A percentile compares a stretch with the other conserved stretches of the same genome.
Conservation (phyloP, 2,329 filamentous ascomycete species). For the Magnaporthiopsis rhizophila region DNA sequence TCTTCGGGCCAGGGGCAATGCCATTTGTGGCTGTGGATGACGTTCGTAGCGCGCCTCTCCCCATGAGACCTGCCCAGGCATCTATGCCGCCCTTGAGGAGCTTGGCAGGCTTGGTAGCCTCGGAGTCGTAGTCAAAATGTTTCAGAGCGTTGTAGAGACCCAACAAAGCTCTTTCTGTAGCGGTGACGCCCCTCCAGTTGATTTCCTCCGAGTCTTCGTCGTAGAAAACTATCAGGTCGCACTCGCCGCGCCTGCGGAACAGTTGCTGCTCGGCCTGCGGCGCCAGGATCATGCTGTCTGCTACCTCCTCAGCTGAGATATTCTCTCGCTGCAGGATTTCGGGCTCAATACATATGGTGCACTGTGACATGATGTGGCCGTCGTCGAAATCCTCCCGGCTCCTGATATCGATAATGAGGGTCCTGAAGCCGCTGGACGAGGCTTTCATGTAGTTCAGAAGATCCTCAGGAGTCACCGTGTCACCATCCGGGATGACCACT, state of each 20-base stretch:
- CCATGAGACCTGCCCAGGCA: constrained; percentile 80
- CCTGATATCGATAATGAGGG: constrained; percentile 82
- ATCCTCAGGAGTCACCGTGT: constrained; percentile 58
- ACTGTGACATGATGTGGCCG: constrained; percentile 79
- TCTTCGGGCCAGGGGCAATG: constrained; percentile 21
- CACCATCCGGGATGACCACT: constrained; percentile 44
- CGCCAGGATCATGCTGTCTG: constrained; percentile 35
- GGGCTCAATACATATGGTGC: constrained; percentile 85
- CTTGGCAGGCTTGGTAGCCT: constrained; percentile 51
- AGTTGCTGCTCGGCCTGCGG: constrained; percentile 66
- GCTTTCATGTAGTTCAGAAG: constrained; percentile 62
- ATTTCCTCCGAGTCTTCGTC: constrained; percentile 60
- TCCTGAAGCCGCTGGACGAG: constrained; percentile 42
- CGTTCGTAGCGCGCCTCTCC: constrained; percentile 51
- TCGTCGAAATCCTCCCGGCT: constrained; percentile 72
- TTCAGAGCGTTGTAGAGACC: constrained; percentile 72
- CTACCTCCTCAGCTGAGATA: constrained; percentile 23
- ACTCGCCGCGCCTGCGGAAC: constrained; percentile 66
- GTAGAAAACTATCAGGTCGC: constrained; percentile 86
- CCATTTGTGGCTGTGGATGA: constrained; percentile 21
- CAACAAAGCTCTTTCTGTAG: constrained; percentile 47
- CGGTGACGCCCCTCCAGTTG: constrained; percentile 25
- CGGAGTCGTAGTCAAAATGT: constrained; percentile 61
- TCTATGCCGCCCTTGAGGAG: constrained; percentile 76
- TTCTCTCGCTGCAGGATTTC: constrained; percentile 61